phyloP scores from a whole-genome alignment of 441 rosid species.

The Gossypium davidsonii region DNA sequence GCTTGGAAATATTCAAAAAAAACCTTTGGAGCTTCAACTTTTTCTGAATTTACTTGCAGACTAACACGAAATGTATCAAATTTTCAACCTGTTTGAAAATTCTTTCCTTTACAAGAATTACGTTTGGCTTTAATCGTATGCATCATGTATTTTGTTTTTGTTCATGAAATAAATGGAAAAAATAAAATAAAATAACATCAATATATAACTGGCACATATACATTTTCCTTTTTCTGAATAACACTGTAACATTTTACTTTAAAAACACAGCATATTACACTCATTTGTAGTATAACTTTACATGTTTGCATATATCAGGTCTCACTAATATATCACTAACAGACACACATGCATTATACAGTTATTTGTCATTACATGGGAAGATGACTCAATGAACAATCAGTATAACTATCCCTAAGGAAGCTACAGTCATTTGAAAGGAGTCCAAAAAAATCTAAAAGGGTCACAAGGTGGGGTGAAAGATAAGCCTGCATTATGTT shows the following conservation, averaged over 20 bases:
- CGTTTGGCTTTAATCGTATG: too few species aligned
- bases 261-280: slow-evolving; percentile 9
- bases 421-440: slow-evolving; percentile 19
- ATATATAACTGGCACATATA: neutral
- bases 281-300: slow-evolving; percentile 14
- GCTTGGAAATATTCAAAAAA: neutral
- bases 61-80: neutral
- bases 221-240: too few species aligned
- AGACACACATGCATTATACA: slow-evolving; percentile 22
- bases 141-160: too few species aligned
- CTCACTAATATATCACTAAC: neutral
- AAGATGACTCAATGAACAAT: slow-evolving; percentile 28
- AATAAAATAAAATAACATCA: neutral
- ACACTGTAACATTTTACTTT: slow-evolving; percentile 7
- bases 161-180: neutral
- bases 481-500: slow-evolving; percentile 11
- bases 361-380: slow-evolving; percentile 27
- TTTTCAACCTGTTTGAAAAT: neutral
- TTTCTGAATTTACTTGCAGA: too few species aligned
- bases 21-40: neutral
- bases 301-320: slow-evolving; percentile 18
- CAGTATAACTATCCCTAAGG: slow-evolving; percentile 18
- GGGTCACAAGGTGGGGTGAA: slow-evolving; percentile 15
- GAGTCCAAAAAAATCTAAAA: slow-evolving; percentile 7
- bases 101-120: too few species aligned